Conservation (phyloP, 148 eudicot species). For the Camellia lanceoleosa region DNA sequence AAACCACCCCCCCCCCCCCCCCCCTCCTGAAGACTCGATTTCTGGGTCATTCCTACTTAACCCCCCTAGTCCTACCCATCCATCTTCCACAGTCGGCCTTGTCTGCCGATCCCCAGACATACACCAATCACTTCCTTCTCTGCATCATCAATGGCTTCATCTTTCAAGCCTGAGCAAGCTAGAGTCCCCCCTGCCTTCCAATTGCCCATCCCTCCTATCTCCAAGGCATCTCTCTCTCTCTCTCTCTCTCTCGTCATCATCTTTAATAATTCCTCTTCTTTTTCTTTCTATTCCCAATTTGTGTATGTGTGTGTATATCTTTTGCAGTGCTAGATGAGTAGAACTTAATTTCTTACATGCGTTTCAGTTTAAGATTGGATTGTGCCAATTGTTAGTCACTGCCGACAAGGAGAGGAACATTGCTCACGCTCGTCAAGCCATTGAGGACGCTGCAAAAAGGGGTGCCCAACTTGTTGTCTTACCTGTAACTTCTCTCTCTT, state of each 20-base stretch:
- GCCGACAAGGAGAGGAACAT: slow-evolving; percentile 84
- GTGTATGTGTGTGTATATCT: background rate
- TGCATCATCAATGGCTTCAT: slow-evolving; percentile 24
- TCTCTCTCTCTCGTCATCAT: background rate
- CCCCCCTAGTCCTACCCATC: no score
- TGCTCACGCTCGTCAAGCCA: slow-evolving; percentile 67
- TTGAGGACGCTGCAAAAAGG: slow-evolving; percentile 81
- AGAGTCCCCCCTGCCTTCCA: slow-evolving; percentile 72
- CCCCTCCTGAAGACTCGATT: no score
- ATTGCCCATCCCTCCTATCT: slow-evolving; percentile 54
- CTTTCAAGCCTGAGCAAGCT: slow-evolving; percentile 59
- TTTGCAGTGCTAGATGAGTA: background rate
- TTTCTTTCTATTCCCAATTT: background rate
- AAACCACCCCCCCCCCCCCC: no score
- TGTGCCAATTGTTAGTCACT: slow-evolving; percentile 91
- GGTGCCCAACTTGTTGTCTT: slow-evolving; percentile 82
- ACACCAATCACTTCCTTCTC: slow-evolving; percentile 3
- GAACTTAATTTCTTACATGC: background rate
- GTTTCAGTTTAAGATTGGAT: slow-evolving; percentile 75
- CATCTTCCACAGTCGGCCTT: background rate
- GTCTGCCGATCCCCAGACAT: no score
- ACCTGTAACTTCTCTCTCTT: slow-evolving; percentile 47
- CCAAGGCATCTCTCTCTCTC: slow-evolving; percentile 35
- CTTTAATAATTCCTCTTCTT: background rate
- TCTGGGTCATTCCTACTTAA: no score